Conservation (phyloP, 2,329 filamentous ascomycete species). For the Blastomyces gilchristii region DNA sequence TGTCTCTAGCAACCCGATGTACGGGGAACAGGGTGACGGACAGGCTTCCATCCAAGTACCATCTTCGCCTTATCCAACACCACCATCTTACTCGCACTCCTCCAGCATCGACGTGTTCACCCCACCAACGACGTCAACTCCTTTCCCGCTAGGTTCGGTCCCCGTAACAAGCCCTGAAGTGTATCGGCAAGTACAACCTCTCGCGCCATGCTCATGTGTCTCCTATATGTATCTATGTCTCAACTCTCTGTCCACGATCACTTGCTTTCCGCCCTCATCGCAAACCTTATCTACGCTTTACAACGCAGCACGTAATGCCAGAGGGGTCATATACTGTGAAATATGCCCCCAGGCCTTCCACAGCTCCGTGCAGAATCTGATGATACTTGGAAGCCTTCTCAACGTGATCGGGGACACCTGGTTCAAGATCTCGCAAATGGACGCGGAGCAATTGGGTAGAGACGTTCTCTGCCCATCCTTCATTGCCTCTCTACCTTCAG, state of each 20-base stretch:
- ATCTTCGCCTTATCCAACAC: neutral
- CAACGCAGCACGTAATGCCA: constrained; percentile 34
- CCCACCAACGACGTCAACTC: neutral
- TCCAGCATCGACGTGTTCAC: constrained; percentile 8
- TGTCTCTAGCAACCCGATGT: constrained; percentile 13
- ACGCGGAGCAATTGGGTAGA: constrained; percentile 29
- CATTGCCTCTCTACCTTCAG: constrained; percentile 20
- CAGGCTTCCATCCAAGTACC: neutral
- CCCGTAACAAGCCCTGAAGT: neutral
- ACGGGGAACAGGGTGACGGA: constrained; percentile 5
- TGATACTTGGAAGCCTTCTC: constrained; percentile 37
- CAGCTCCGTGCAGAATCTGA: constrained; percentile 37
- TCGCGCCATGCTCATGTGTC: constrained; percentile 30
- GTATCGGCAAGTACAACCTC: neutral
- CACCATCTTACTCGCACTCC: constrained; percentile 12
- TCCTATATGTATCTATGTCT: constrained; percentile 37
- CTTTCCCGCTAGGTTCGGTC: neutral
- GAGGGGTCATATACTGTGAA: constrained; percentile 33
- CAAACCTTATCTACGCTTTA: constrained; percentile 36
- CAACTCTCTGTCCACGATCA: constrained; percentile 33
- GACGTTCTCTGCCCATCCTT: constrained; percentile 27
- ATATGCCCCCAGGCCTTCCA: constrained; percentile 34
- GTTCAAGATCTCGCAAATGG: constrained; percentile 31
- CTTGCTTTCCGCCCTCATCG: constrained; percentile 33
- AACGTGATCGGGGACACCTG: constrained; percentile 37